A percentile compares a stretch with the other conserved stretches of the same genome.
These are phyloP conservation scores for Fraxinus velutina DNA, from an alignment of 305 asterid genomes.

Conservation along the genomic window DNA sequence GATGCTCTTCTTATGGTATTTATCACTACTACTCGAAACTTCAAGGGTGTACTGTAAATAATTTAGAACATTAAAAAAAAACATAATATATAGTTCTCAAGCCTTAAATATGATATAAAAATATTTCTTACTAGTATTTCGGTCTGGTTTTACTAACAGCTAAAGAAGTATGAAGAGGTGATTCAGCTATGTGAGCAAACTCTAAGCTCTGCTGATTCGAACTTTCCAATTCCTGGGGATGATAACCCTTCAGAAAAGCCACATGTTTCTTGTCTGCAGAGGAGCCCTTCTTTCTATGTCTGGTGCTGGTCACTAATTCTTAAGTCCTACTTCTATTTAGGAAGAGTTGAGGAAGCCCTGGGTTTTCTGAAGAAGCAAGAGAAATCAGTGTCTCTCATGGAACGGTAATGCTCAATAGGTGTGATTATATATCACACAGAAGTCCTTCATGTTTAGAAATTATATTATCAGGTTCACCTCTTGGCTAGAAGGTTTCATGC, in stretches of 20 bases:
- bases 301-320: conserved; percentile 66
- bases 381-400: conserved; percentile 38
- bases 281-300: conserved; percentile 51
- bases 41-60: conserved; percentile 4
- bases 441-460: neutral
- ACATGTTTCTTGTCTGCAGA: conserved; percentile 42
- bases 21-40: conserved; percentile 18
- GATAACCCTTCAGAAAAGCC: conserved; percentile 32
- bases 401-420: conserved; percentile 41
- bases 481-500: conserved; percentile 21
- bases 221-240: conserved; percentile 30
- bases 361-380: conserved; percentile 70
- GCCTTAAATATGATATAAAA: conserved; percentile 9
- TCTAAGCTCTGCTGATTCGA: conserved; percentile 48
- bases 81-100: neutral
- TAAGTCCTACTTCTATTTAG: conserved; percentile 70
- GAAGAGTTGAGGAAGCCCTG: conserved; percentile 88
- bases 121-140: conserved; percentile 13
- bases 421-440: conserved; percentile 13
- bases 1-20: conserved; percentile 82
- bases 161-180: conserved; percentile 75
- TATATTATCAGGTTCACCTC: neutral
- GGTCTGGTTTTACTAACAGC: conserved; percentile 45
- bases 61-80: neutral
- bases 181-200: conserved; percentile 66